A percentile compares a stretch with the other conserved stretches of the same genome.
Evolutionary conservation across 2,329 filamentous ascomycete genomes (phyloP).

Genomic region (Neobulgaria alba): DNA sequence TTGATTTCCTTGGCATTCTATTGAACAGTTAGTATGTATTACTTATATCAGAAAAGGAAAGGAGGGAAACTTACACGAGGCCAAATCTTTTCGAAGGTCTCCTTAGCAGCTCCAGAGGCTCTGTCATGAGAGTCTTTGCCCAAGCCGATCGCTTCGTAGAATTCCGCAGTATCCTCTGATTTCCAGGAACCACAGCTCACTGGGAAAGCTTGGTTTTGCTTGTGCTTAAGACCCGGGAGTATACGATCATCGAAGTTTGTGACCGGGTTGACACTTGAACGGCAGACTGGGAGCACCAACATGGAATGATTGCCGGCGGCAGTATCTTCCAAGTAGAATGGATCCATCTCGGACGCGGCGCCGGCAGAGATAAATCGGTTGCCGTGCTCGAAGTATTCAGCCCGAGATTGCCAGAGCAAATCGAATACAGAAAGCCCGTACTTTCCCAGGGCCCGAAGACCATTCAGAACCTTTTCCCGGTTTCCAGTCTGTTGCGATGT

Average conservation of each 20-base stretch:
- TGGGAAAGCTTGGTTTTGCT: neutral
- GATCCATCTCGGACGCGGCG: neutral
- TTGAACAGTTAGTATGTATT: no score
- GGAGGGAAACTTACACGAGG: no score
- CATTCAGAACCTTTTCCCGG: neutral
- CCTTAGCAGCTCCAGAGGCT: no score
- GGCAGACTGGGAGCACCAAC: neutral
- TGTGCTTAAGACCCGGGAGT: neutral
- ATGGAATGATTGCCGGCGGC: neutral
- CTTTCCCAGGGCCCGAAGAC: neutral
- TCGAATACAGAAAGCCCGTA: neutral
- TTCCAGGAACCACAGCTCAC: neutral
- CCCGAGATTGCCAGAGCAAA: neutral
- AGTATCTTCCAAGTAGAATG: neutral
- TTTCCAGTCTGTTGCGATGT: neutral
- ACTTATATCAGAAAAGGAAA: no score
- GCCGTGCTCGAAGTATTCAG: neutral
- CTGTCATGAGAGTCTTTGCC: neutral
- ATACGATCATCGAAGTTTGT: neutral
- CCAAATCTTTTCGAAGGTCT: neutral
- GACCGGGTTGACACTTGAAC: neutral
- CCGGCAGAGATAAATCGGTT: neutral
- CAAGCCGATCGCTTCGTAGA: neutral
- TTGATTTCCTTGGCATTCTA: neutral
- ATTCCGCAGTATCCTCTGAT: neutral